Percentiles rank a stretch among this genome's conserved stretches.
Evolutionary conservation across 148 eudicot species (phyloP).

Genomic region (Euryodendron excelsum): DNA sequence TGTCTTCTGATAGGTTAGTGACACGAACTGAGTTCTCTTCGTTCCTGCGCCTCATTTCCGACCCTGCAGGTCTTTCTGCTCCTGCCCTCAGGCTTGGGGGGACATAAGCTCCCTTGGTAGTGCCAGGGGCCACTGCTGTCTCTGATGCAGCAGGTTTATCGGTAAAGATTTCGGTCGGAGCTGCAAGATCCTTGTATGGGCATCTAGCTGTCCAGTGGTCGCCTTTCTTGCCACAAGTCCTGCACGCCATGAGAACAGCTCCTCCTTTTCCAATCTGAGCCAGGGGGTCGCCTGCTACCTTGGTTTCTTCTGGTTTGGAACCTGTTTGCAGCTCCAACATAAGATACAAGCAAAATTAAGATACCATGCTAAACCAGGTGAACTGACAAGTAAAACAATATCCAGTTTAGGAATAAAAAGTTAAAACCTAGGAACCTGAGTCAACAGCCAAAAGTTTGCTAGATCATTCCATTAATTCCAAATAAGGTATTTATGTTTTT

Average conservation of each 20-base stretch:
- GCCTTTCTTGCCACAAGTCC: slow-evolving; percentile 90
- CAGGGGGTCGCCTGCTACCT: slow-evolving; percentile 55
- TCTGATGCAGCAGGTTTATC: slow-evolving; percentile 60
- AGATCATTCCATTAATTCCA: not conserved
- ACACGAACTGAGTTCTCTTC: slow-evolving; percentile 97
- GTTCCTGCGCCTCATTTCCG: slow-evolving; percentile 88
- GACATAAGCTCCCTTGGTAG: slow-evolving; percentile 67
- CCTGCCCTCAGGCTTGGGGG: slow-evolving; percentile 83
- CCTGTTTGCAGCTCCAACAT: slow-evolving; percentile 37
- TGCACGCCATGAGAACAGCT: slow-evolving; percentile 85
- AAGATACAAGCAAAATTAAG: not conserved
- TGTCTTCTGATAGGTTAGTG: slow-evolving; percentile 90
- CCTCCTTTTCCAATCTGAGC: slow-evolving; percentile 52
- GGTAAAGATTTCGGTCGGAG: slow-evolving; percentile 43
- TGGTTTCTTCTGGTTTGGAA: slow-evolving; percentile 57
- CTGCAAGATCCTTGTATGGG: slow-evolving; percentile 89
- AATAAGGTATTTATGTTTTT: not conserved
- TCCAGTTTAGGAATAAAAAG: not conserved
- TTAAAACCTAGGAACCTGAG: not conserved
- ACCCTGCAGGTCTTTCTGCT: slow-evolving; percentile 47
- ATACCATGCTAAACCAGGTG: not conserved
- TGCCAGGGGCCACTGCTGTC: slow-evolving; percentile 25
- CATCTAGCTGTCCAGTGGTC: slow-evolving; percentile 96
- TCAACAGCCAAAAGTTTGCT: not conserved
- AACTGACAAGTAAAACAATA: not conserved